phyloP scores from a whole-genome alignment of 148 eudicot genomes.

The Fagopyrum esculentum region DNA sequence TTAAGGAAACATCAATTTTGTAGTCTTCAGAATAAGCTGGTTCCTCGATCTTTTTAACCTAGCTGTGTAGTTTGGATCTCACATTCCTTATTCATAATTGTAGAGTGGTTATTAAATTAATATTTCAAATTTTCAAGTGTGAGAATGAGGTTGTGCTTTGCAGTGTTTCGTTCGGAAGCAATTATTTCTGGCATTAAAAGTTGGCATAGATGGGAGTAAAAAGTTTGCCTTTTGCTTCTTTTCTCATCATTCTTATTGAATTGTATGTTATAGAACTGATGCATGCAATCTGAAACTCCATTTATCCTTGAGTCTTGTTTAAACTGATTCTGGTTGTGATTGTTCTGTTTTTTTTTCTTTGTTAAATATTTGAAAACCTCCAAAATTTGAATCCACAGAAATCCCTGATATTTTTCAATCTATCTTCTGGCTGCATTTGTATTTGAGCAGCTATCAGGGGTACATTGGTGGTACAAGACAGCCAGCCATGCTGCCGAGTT shows the following conservation, averaged over 20 bases:
- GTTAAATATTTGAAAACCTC: neutral
- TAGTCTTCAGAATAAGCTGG: neutral
- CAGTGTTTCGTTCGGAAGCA: neutral
- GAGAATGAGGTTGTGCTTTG: neutral
- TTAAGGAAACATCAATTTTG: neutral
- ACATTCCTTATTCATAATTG: neutral
- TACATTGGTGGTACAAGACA: constrained; percentile 96
- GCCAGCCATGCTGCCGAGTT: constrained; percentile 96
- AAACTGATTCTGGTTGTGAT: neutral
- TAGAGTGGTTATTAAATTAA: neutral
- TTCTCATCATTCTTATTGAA: neutral
- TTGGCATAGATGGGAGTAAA: neutral
- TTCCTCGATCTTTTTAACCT: neutral
- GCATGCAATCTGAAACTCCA: neutral
- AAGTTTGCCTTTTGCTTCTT: neutral
- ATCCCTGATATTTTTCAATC: neutral
- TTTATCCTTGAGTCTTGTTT: neutral
- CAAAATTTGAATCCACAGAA: neutral
- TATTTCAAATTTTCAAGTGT: neutral
- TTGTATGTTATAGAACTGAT: neutral
- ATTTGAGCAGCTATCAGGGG: constrained; percentile 65
- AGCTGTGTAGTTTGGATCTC: neutral
- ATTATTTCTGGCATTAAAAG: neutral
- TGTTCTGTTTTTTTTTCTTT: neutral
- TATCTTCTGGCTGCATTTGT: constrained; percentile 14